Conservation (phyloP, 1,139 yeast species). For the Nakaseomyces bracarensis region DNA sequence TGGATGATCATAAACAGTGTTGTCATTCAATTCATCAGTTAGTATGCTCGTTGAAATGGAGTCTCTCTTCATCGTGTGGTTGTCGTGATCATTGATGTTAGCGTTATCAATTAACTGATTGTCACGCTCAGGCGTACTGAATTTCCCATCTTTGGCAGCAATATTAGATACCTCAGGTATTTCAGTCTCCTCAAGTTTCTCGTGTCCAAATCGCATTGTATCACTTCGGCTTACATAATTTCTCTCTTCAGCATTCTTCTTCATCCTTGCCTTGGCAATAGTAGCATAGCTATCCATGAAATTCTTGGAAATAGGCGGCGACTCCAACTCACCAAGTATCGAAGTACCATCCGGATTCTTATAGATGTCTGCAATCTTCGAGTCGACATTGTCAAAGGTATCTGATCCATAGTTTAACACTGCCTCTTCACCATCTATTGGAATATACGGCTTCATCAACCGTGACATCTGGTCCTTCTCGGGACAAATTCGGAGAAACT, state of each 20-base stretch:
- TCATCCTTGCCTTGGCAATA: slow-evolving; percentile 10
- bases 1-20: slow-evolving; percentile 6
- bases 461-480: slow-evolving; percentile 29
- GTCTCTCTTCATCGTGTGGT: neutral
- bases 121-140: neutral
- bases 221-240: slow-evolving; percentile 3
- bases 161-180: neutral
- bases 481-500: slow-evolving; percentile 25
- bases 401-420: slow-evolving; percentile 8
- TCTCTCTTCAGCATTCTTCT: slow-evolving; percentile 9
- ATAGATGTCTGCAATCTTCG: slow-evolving; percentile 18
- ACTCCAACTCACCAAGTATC: slow-evolving; percentile 22
- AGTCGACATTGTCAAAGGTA: slow-evolving; percentile 9
- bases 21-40: slow-evolving; percentile 6
- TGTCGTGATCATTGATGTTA: neutral
- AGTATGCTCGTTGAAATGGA: neutral
- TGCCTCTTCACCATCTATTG: slow-evolving; percentile 4
- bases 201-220: neutral
- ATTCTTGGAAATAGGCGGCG: slow-evolving; percentile 29
- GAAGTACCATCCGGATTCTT: slow-evolving; percentile 20
- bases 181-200: slow-evolving; percentile 2
- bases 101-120: neutral
- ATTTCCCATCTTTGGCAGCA: neutral
- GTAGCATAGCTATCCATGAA: slow-evolving; percentile 20
- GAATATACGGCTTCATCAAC: slow-evolving; percentile 26